phyloP scores from a whole-genome alignment of 371 early-diverging fungal genomes.

The Mucor ambiguus region DNA sequence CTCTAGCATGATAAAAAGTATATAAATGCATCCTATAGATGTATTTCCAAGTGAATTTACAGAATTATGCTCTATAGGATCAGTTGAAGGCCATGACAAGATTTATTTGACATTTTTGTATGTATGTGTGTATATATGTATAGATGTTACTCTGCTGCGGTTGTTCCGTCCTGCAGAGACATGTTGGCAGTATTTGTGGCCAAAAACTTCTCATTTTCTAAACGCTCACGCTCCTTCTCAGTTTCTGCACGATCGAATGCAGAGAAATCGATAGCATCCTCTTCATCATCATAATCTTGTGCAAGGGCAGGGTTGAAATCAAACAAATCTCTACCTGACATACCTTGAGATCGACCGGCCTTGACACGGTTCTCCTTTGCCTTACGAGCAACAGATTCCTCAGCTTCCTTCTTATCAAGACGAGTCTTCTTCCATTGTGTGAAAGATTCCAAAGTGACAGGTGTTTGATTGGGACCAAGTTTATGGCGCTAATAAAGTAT shows the following conservation, averaged over 20 bases:
- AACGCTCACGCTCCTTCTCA: slow-evolving; percentile 44
- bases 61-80: no score
- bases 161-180: slow-evolving; percentile 25
- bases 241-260: slow-evolving; percentile 55
- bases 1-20: no score
- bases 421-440: slow-evolving; percentile 95
- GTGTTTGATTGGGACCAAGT: slow-evolving; percentile 91
- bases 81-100: neutral
- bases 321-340: slow-evolving; percentile 98
- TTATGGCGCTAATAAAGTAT: slow-evolving; percentile 78
- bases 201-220: slow-evolving; percentile 39
- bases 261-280: slow-evolving; percentile 65
- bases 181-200: slow-evolving; percentile 26
- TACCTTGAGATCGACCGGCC: slow-evolving; percentile 89
- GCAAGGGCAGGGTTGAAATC: slow-evolving; percentile 95
- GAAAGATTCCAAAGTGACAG: slow-evolving; percentile 96
- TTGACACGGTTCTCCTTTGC: slow-evolving; percentile 90
- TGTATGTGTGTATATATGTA: neutral
- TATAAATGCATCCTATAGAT: no score
- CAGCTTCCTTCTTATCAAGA: slow-evolving; percentile 72
- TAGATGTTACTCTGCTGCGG: neutral
- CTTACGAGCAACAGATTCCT: slow-evolving; percentile 67
- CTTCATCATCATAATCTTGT: slow-evolving; percentile 77
- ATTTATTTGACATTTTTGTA: slow-evolving; percentile 1
- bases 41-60: no score